A percentile compares a stretch with the other conserved stretches of the same genome.
Evolutionary conservation across 371 early-diverging fungal species (phyloP).

Genomic region (Catenaria anguillulae): DNA sequence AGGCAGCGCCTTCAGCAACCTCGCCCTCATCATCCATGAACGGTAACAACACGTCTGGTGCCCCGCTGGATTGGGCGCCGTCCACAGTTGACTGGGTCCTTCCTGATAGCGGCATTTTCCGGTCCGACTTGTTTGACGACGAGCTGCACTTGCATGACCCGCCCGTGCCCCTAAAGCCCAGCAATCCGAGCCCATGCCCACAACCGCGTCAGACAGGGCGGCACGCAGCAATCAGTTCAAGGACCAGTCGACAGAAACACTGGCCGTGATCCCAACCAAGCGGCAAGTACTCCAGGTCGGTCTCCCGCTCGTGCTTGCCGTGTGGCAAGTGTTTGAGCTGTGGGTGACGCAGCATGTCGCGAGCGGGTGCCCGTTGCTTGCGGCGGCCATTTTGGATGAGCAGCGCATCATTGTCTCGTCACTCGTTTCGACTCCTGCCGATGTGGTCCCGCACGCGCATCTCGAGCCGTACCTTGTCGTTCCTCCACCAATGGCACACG

Average conservation of each 20-base stretch:
- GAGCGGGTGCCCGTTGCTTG: slow-evolving; percentile 12
- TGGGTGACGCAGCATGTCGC: slow-evolving; percentile 30
- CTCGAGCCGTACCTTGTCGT: neutral
- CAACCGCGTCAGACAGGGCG: neutral
- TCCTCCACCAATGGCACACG: neutral
- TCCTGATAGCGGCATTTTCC: slow-evolving; percentile 11
- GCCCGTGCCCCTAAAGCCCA: neutral
- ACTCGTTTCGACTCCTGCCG: slow-evolving; percentile 13
- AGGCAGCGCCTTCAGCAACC: neutral
- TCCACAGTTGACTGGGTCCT: slow-evolving; percentile 12
- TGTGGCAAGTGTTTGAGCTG: slow-evolving; percentile 38
- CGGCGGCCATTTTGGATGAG: slow-evolving; percentile 21
- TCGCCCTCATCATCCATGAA: neutral
- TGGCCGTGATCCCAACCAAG: slow-evolving; percentile 1
- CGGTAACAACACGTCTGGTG: no score
- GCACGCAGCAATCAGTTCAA: no score
- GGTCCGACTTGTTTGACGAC: slow-evolving; percentile 8
- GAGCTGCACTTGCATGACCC: neutral
- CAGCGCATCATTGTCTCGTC: slow-evolving; percentile 23
- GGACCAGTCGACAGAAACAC: neutral
- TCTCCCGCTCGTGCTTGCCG: slow-evolving; percentile 26
- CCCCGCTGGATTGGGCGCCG: no score
- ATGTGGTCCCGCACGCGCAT: neutral
- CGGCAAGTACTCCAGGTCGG: slow-evolving; percentile 20
- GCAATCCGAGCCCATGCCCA: neutral